Conservation (phyloP, 1,139 yeast genomes). For the Debaryomycetaceae sp. region DNA sequence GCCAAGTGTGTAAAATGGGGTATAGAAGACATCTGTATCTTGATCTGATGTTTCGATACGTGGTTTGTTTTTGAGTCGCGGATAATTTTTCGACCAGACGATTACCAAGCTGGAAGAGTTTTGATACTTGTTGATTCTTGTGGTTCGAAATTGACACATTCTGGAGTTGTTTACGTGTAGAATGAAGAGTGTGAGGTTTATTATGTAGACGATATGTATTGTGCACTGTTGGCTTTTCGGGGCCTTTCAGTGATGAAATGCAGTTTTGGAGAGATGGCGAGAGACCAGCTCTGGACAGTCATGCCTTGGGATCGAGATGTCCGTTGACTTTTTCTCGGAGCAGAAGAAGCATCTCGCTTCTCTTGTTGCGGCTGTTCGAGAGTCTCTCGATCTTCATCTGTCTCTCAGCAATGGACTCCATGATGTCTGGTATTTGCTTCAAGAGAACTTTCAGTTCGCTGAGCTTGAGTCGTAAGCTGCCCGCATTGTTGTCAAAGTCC, state of each 20-base stretch:
- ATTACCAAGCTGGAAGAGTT: no score
- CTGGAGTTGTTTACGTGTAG: no score
- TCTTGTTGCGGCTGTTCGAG: conserved; percentile 22
- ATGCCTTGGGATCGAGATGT: conserved; percentile 3
- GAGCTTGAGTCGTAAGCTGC: conserved; percentile 38
- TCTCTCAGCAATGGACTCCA: conserved; percentile 32
- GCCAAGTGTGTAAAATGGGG: conserved; percentile 1
- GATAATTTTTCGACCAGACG: not conserved
- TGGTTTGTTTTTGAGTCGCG: not conserved
- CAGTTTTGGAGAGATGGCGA: no score
- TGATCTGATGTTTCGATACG: not conserved
- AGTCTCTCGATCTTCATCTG: conserved; percentile 23
- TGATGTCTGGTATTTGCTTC: conserved; percentile 38
- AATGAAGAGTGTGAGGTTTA: no score
- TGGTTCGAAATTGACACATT: no score
- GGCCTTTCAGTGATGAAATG: no score
- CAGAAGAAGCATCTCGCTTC: conserved; percentile 21
- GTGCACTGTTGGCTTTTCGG: no score
- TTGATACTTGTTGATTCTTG: no score
- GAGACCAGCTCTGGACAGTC: not conserved
- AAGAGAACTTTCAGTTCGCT: conserved; percentile 28
- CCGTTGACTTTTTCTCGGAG: conserved; percentile 14
- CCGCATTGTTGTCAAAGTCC: conserved; percentile 45
- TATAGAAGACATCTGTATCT: conserved; percentile 10
- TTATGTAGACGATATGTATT: no score